Evolutionary conservation across 495 filamentous ascomycete genomes (phyloP).

Genomic region (Zalerion maritima): DNA sequence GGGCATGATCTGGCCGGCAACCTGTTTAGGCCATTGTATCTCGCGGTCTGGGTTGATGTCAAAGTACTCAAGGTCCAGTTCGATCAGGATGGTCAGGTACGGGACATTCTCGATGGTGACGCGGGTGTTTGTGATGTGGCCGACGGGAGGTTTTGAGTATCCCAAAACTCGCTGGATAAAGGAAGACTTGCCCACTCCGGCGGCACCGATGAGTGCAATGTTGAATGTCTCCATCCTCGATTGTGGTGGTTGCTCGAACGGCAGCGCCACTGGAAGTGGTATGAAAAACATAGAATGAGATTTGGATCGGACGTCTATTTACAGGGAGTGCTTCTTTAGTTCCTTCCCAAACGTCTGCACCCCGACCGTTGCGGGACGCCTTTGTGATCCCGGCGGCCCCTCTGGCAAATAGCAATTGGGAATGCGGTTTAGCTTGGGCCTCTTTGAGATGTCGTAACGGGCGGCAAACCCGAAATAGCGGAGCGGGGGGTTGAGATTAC

Average conservation of each 20-base stretch:
- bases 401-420: not conserved
- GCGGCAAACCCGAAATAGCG: no score
- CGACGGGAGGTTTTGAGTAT: slow-evolving; percentile 40
- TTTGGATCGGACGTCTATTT: slow-evolving; percentile 13
- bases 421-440: no score
- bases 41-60: slow-evolving; percentile 50
- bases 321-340: slow-evolving; percentile 1
- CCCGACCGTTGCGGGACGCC: not conserved
- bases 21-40: slow-evolving; percentile 66
- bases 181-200: slow-evolving; percentile 74
- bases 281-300: no score
- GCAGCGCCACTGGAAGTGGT: no score
- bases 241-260: no score
- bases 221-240: slow-evolving; percentile 65
- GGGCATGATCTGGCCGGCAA: slow-evolving; percentile 50
- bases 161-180: slow-evolving; percentile 74
- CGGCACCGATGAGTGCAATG: slow-evolving; percentile 71
- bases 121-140: slow-evolving; percentile 44
- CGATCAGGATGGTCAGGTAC: slow-evolving; percentile 69
- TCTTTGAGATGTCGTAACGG: no score
- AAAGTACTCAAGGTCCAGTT: slow-evolving; percentile 54
- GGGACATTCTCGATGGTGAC: slow-evolving; percentile 63
- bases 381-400: not conserved
- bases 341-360: not conserved
- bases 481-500: no score